Evolutionary conservation across 169 alveolate species (phyloP).

Genomic region (Plasmodium malariae): DNA sequence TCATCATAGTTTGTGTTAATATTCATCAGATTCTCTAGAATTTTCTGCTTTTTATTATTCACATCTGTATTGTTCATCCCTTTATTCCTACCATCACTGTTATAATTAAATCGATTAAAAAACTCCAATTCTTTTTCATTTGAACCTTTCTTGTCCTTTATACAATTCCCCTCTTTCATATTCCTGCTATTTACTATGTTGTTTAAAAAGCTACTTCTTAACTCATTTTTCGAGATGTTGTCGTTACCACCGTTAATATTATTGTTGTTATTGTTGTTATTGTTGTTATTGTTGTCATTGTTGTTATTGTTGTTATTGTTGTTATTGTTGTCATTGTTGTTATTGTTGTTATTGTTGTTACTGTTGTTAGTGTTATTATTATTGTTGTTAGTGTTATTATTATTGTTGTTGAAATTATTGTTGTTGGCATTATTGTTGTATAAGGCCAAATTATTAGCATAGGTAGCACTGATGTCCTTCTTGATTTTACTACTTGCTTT

Average conservation of each 20-base stretch:
- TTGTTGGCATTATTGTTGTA: slow-evolving; percentile 13
- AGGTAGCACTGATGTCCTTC: slow-evolving; percentile 6
- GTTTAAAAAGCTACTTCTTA: slow-evolving; percentile 40
- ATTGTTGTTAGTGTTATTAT: too few species aligned
- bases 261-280: not conserved
- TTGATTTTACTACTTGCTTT: slow-evolving; percentile 4
- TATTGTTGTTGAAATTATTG: too few species aligned
- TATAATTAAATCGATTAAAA: slow-evolving; percentile 16
- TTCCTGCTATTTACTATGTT: slow-evolving; percentile 19
- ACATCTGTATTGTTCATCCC: slow-evolving; percentile 9
- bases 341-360: slow-evolving; percentile 10
- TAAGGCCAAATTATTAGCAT: slow-evolving; percentile 1
- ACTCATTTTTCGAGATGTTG: slow-evolving; percentile 8
- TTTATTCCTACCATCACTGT: slow-evolving; percentile 25
- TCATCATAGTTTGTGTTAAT: slow-evolving; percentile 17
- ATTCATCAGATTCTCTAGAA: slow-evolving; percentile 44
- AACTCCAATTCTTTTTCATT: slow-evolving; percentile 31
- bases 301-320: too few species aligned
- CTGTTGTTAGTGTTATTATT: not conserved
- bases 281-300: too few species aligned
- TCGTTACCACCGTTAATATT: not conserved
- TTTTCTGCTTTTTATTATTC: slow-evolving; percentile 21
- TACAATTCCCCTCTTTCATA: slow-evolving; percentile 6
- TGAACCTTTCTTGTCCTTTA: slow-evolving; percentile 23
- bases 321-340: slow-evolving; percentile 4